phyloP scores from a whole-genome alignment of 805 yeast species.

The Hyphopichia homilentoma region DNA sequence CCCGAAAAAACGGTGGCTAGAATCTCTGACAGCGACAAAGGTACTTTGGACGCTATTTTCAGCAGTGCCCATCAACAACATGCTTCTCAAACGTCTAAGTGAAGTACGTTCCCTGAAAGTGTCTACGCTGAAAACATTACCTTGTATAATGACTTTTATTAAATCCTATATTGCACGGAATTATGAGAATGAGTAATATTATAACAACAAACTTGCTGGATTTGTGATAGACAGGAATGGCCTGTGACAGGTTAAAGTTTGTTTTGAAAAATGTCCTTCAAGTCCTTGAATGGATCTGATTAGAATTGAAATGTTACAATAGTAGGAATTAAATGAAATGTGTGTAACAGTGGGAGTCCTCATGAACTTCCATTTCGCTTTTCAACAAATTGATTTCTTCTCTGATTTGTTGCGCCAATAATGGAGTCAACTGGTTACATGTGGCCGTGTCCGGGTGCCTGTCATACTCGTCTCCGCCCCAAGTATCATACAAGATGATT shows the following conservation, averaged over 20 bases:
- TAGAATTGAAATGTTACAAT: too few relatives aligned
- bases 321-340: background rate
- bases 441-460: constrained; percentile 91
- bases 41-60: constrained; percentile 42
- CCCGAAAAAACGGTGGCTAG: constrained; percentile 43
- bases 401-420: constrained; percentile 78
- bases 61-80: constrained; percentile 40
- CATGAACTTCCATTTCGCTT: constrained; percentile 79
- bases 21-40: constrained; percentile 33
- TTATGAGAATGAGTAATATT: constrained; percentile 1
- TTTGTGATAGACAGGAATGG: too few relatives aligned
- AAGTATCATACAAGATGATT: constrained; percentile 82
- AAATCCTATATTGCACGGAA: too few relatives aligned
- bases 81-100: too few relatives aligned
- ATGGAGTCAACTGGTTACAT: constrained; percentile 86
- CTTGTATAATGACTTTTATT: too few relatives aligned
- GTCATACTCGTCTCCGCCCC: constrained; percentile 79
- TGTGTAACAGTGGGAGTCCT: constrained; percentile 65
- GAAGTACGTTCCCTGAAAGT: too few relatives aligned
- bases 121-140: too few relatives aligned
- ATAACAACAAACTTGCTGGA: background rate
- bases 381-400: constrained; percentile 81
- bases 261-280: too few relatives aligned
- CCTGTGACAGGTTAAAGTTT: too few relatives aligned
- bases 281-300: too few relatives aligned